Conservation (phyloP, 2,329 filamentous ascomycete species). For the Sporothrix luriei region DNA sequence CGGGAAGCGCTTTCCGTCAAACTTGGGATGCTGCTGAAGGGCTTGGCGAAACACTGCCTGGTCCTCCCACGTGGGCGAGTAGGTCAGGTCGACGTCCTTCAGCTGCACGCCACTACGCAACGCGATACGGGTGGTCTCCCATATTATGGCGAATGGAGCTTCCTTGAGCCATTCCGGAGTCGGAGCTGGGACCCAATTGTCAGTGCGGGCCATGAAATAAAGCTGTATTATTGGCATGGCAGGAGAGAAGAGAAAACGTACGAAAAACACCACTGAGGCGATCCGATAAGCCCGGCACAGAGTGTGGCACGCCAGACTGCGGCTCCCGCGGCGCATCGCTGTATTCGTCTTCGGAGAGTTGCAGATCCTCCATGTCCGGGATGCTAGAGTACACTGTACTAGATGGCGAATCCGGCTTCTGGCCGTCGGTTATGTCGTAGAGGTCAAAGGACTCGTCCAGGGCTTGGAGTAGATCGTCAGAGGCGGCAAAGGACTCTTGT, state of each 20-base stretch:
- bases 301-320: not conserved
- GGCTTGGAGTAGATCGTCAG: slow-evolving; percentile 27
- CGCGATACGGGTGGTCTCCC: slow-evolving; percentile 56
- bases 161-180: slow-evolving; percentile 47
- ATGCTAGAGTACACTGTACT: slow-evolving; percentile 29
- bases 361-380: slow-evolving; percentile 28
- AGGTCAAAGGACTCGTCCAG: slow-evolving; percentile 26
- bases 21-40: slow-evolving; percentile 46
- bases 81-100: slow-evolving; percentile 43
- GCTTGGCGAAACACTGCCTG: slow-evolving; percentile 50
- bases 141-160: slow-evolving; percentile 54
- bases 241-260: slow-evolving; percentile 39
- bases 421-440: not conserved
- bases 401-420: slow-evolving; percentile 25
- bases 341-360: slow-evolving; percentile 14
- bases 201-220: not conserved
- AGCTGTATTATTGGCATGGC: not conserved
- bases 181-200: slow-evolving; percentile 40
- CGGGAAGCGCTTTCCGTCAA: slow-evolving; percentile 53
- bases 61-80: slow-evolving; percentile 48
- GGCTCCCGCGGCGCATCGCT: not conserved
- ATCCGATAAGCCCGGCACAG: slow-evolving; percentile 35
- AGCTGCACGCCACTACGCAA: slow-evolving; percentile 51
- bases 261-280: slow-evolving; percentile 47
- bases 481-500: slow-evolving; percentile 30